Conservation (phyloP, 1,284 basidiomycete species). For the Inonotus hispidus region DNA sequence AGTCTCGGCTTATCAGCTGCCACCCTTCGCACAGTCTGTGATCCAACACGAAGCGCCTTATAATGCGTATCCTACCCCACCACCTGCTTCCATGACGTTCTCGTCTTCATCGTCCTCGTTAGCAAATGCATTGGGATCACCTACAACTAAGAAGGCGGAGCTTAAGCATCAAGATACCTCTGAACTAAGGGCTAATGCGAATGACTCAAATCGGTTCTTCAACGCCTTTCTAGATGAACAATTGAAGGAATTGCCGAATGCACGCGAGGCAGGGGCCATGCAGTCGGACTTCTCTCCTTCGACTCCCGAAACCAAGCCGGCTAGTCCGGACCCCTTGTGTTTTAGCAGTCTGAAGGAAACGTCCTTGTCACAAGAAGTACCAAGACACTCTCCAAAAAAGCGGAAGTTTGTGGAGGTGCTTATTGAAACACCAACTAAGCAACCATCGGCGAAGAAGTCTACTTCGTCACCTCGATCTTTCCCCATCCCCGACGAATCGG, state of each 20-base stretch:
- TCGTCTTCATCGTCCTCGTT: constrained; percentile 64
- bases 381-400: constrained; percentile 8
- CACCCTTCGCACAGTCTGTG: constrained; percentile 54
- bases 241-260: constrained; percentile 25
- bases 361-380: not conserved
- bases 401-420: constrained; percentile 15
- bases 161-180: not conserved
- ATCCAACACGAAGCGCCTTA: constrained; percentile 53
- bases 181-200: constrained; percentile 36
- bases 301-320: constrained; percentile 4
- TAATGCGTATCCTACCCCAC: constrained; percentile 62
- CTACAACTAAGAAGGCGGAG: constrained; percentile 19
- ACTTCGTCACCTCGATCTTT: constrained; percentile 11
- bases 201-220: constrained; percentile 58
- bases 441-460: not conserved
- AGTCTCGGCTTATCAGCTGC: constrained; percentile 43
- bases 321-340: constrained; percentile 20
- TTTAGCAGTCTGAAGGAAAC: not conserved
- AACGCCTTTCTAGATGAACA: constrained; percentile 54
- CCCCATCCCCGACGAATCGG: constrained; percentile 24
- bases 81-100: constrained; percentile 47
- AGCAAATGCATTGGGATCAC: constrained; percentile 58
- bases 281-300: not conserved
- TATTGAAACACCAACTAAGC: constrained; percentile 12
- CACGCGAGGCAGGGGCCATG: not conserved